Evolutionary conservation across 108 stramenopile species (phyloP).

Genomic region (Hondaea fermentalgiana): DNA sequence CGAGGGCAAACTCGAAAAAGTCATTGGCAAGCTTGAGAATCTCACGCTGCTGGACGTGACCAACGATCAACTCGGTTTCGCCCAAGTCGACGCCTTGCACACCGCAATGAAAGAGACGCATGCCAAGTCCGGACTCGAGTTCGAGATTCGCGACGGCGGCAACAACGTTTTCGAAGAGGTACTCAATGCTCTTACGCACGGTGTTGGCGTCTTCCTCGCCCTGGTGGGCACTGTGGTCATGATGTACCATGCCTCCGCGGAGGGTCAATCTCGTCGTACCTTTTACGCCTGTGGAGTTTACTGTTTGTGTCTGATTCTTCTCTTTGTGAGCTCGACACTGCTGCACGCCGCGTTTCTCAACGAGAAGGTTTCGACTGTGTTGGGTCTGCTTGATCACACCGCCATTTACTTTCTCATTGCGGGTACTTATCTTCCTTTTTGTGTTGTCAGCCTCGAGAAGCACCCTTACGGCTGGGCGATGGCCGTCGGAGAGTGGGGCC

Average conservation of each 20-base stretch:
- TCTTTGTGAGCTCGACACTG: slow-evolving; percentile 73
- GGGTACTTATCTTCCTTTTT: slow-evolving; percentile 86
- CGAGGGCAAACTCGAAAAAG: neutral
- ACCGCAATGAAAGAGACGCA: neutral
- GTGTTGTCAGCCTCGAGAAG: slow-evolving; percentile 64
- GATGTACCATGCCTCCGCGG: slow-evolving; percentile 29
- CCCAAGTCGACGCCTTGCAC: neutral
- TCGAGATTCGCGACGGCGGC: neutral
- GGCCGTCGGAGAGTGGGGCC: slow-evolving; percentile 69
- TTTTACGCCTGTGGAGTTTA: slow-evolving; percentile 56
- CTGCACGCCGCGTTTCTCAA: slow-evolving; percentile 80
- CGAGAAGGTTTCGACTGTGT: slow-evolving; percentile 48
- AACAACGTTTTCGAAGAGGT: slow-evolving; percentile 43
- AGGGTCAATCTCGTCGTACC: neutral
- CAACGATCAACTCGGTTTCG: slow-evolving; percentile 4
- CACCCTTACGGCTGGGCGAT: slow-evolving; percentile 46
- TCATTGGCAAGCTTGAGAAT: neutral
- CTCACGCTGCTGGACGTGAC: neutral
- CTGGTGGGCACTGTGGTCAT: slow-evolving; percentile 59
- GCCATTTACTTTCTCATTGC: slow-evolving; percentile 94
- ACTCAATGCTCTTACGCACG: slow-evolving; percentile 83
- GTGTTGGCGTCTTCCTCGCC: slow-evolving; percentile 72
- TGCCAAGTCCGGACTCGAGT: neutral
- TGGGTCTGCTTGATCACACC: slow-evolving; percentile 73
- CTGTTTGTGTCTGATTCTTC: slow-evolving; percentile 59